Percentiles rank a stretch among this genome's conserved stretches.
phyloP scores from a whole-genome alignment of 805 yeast species.

The Kodamaea nitidulidarum region DNA sequence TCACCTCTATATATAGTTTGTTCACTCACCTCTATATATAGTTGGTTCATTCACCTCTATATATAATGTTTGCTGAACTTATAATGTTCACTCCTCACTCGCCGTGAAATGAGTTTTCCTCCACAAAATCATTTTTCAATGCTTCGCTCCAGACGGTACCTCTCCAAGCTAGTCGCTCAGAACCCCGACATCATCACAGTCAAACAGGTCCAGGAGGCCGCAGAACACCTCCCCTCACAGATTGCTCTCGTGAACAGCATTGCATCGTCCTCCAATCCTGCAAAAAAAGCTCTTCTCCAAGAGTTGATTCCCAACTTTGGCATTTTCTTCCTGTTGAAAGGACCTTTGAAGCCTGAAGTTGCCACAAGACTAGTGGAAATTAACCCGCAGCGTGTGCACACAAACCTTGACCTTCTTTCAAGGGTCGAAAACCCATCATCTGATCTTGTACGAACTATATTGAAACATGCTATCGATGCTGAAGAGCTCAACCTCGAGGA shows the following conservation, averaged over 20 bases:
- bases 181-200: conserved; percentile 10
- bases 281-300: conserved; percentile 6
- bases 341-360: conserved; percentile 6
- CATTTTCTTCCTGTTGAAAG: conserved; percentile 9
- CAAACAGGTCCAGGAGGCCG: conserved; percentile 1
- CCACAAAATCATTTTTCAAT: too few species aligned
- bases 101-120: too few species aligned
- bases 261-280: conserved; percentile 8
- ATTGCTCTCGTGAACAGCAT: conserved; percentile 9
- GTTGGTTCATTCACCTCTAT: too few species aligned
- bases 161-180: conserved; percentile 6
- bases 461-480: not conserved
- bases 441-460: not conserved
- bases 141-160: not conserved
- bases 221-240: conserved; percentile 4
- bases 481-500: conserved; percentile 1
- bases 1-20: too few species aligned
- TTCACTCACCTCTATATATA: too few species aligned
- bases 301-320: conserved; percentile 14
- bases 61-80: too few species aligned
- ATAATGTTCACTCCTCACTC: too few species aligned
- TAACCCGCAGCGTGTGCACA: conserved; percentile 52
- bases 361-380: conserved; percentile 26
- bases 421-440: not conserved
- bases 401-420: conserved; percentile 38